Evolutionary conservation across 345 rosid genomes (phyloP).

Genomic region (Melastoma malabathricum): DNA sequence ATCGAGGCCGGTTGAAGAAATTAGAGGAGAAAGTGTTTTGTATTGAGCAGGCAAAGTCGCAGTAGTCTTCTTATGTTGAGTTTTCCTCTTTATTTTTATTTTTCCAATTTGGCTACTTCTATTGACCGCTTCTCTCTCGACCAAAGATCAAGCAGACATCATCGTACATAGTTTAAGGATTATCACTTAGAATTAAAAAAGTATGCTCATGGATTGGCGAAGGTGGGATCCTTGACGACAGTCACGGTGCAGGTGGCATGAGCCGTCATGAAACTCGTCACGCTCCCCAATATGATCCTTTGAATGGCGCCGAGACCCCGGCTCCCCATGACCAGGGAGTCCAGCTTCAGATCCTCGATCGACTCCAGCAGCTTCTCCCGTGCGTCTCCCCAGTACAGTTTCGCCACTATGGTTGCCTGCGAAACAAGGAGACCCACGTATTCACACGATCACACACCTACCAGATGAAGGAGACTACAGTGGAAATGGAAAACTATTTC

Average conservation of each 20-base stretch:
- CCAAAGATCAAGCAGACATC: too few species aligned
- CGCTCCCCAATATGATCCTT: slow-evolving; percentile 69
- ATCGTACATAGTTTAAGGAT: neutral
- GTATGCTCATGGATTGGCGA: neutral
- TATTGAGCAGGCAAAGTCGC: too few species aligned
- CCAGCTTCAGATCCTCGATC: slow-evolving; percentile 61
- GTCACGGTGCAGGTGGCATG: slow-evolving; percentile 36
- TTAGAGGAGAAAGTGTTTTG: too few species aligned
- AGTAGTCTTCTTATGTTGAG: too few species aligned
- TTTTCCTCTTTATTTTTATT: too few species aligned
- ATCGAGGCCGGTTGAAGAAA: too few species aligned
- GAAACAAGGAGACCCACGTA: neutral
- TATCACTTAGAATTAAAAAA: neutral
- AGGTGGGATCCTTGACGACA: slow-evolving; percentile 21
- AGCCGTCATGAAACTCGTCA: slow-evolving; percentile 22
- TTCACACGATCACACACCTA: neutral
- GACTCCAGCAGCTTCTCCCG: slow-evolving; percentile 79
- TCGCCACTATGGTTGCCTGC: slow-evolving; percentile 41
- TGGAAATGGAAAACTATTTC: neutral
- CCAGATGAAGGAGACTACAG: neutral
- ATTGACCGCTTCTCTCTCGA: too few species aligned
- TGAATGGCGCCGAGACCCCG: slow-evolving; percentile 79
- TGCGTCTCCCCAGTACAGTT: slow-evolving; percentile 87
- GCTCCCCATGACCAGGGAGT: slow-evolving; percentile 83
- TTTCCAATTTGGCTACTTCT: too few species aligned